These are phyloP conservation scores for Aspergillus ruber DNA, from an alignment of 2,329 filamentous ascomycete genomes.

Conservation along the genomic window DNA sequence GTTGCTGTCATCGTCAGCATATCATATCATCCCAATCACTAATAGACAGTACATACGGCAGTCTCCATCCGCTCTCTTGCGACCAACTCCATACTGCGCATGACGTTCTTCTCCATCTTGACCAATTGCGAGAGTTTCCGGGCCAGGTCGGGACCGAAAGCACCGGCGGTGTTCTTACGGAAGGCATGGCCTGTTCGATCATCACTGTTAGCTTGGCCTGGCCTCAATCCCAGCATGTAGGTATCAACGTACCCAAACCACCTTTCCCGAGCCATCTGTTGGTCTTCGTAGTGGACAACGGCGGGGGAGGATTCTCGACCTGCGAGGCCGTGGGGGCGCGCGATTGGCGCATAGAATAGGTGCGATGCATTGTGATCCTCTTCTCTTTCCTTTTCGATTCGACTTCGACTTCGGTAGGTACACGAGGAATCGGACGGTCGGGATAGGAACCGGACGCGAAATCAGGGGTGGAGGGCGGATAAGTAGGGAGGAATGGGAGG, in stretches of 20 bases:
- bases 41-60: slow-evolving; percentile 59
- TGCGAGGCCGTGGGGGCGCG: slow-evolving; percentile 91
- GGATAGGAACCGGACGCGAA: slow-evolving; percentile 1
- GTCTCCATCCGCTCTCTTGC: slow-evolving; percentile 97
- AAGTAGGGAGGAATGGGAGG: slow-evolving; percentile 1
- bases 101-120: slow-evolving; percentile 99
- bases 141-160: slow-evolving; percentile 71
- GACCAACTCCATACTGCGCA: slow-evolving; percentile 95
- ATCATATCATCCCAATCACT: background rate
- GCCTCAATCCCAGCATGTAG: background rate
- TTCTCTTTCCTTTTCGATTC: background rate
- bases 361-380: slow-evolving; percentile 73
- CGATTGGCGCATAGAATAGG: slow-evolving; percentile 97
- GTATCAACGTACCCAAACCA: slow-evolving; percentile 67
- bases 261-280: slow-evolving; percentile 81
- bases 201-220: slow-evolving; percentile 1
- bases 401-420: background rate
- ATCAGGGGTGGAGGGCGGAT: slow-evolving; percentile 2
- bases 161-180: slow-evolving; percentile 46
- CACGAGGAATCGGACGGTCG: background rate
- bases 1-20: slow-evolving; percentile 58
- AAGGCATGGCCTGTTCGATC: slow-evolving; percentile 55
- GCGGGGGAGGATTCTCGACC: slow-evolving; percentile 86
- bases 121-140: slow-evolving; percentile 97
- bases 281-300: slow-evolving; percentile 83